Percentiles rank a stretch among this genome's conserved stretches.
These are phyloP conservation scores for Podila epicladia DNA, from an alignment of 192 early-diverging fungal genomes.

Conservation along the genomic window DNA sequence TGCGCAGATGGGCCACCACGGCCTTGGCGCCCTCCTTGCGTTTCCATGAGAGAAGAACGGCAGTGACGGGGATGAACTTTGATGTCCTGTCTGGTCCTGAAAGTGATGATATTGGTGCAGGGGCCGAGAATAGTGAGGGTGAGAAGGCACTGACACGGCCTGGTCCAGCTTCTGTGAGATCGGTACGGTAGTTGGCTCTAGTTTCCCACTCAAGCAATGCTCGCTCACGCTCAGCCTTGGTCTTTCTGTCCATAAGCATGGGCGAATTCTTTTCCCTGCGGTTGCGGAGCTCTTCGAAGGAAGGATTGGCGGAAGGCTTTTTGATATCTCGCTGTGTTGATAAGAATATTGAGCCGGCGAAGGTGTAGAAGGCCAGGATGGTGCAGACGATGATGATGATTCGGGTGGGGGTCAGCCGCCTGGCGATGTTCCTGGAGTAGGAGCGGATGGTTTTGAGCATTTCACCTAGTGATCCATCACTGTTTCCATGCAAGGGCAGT, in stretches of 20 bases:
- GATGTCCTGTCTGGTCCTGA: conserved; percentile 6
- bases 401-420: conserved; percentile 21
- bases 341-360: conserved; percentile 3
- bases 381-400: conserved; percentile 18
- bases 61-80: conserved; percentile 54
- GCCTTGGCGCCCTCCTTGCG: conserved; percentile 51
- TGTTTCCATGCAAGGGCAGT: conserved; percentile 33
- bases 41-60: conserved; percentile 57
- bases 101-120: not conserved
- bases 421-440: conserved; percentile 10
- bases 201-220: conserved; percentile 45
- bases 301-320: not conserved
- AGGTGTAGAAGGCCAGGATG: conserved; percentile 21
- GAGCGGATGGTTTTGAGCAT: not conserved
- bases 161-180: conserved; percentile 28
- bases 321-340: conserved; percentile 2
- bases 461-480: conserved; percentile 3
- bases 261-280: conserved; percentile 1
- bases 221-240: conserved; percentile 21
- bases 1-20: conserved; percentile 53
- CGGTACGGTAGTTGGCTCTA: conserved; percentile 40
- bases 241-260: conserved; percentile 17
- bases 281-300: not conserved
- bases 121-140: conserved; percentile 13
- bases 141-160: conserved; percentile 31